Base-by-base conservation (phyloP, 208 protist species). In the Trypanosoma scelopori region DNA sequence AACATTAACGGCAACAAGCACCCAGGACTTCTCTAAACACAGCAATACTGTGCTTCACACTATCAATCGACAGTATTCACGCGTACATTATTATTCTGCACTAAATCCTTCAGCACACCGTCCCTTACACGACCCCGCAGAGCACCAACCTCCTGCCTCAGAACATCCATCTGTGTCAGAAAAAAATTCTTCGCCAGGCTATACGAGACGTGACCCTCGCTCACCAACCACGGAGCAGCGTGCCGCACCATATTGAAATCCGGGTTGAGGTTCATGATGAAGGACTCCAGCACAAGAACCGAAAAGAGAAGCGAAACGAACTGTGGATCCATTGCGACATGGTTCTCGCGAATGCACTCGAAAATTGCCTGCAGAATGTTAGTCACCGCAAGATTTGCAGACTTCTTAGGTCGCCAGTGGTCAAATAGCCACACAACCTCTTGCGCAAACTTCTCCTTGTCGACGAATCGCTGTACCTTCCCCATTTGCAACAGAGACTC, bases 241-340 rank as follows among this genome's bases (percentile, higher is more conserved):
- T 93, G 89, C 7, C 89, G 84, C 43, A 95, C 89, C 82, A 97
- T 94, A 68, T 97, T 94, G 58, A 93, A 97, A 20, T 95, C 78
- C 12, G 87, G 88, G 53, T 97, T 85, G 18, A 97, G 80, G 56
- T 87, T 95, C 91, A 97, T 95, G 65, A 97, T 92, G 74, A 97
- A 97, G 4, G 84, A 87, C 79, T 97, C 91, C 13, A 94, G 72
- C 52, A 97, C 89, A 23, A 97, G 83, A 65, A 95, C 89, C 2
- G 88, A 78, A 51, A 95, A 97, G n/a, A 97, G 81, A 43, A 97
- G 78, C 39, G 86, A 93, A 32, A 94, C 87, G 63, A 85, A 97
- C 42, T 82, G 65, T n/a, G 91, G 89, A 60, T 97, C 91, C 86
- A 97, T 93, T 57, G 91, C 82, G 7, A 97, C 79, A 53, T 78